Evolutionary conservation across 441 rosid genomes (phyloP).

Genomic region (Cnidoscolus chayamansa): DNA sequence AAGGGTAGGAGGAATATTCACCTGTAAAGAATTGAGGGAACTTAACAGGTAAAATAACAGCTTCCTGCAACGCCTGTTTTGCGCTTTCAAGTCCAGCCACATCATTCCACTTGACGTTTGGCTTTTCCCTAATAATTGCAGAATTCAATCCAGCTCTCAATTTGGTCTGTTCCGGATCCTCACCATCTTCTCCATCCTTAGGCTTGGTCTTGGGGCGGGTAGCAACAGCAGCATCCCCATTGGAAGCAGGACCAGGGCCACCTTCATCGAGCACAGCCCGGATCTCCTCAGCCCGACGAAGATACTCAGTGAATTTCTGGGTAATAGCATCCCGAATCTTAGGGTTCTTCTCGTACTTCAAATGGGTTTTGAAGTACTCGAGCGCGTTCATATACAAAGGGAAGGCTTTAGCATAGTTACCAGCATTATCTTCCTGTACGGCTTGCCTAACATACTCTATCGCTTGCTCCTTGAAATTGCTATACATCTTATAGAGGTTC

Average conservation of each 20-base stretch:
- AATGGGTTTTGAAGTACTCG: constrained; percentile 95
- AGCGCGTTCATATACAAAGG: constrained; percentile 95
- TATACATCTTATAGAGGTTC: constrained; percentile 52
- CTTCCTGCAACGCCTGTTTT: constrained; percentile 90
- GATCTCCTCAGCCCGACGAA: constrained; percentile 99
- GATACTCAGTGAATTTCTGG: constrained; percentile 90
- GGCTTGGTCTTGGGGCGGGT: constrained; percentile 78
- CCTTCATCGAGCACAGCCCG: constrained; percentile 92
- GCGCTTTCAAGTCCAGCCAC: constrained; percentile 81
- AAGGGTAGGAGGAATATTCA: constrained; percentile 14
- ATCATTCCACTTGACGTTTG: constrained; percentile 73
- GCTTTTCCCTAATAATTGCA: constrained; percentile 80
- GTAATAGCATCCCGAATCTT: constrained; percentile 91
- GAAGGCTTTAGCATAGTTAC: constrained; percentile 87
- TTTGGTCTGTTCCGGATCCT: constrained; percentile 79
- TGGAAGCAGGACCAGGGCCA: constrained; percentile 75
- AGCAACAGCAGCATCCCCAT: constrained; percentile 90
- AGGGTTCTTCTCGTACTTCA: constrained; percentile 97
- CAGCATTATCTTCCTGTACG: constrained; percentile 84
- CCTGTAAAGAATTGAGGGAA: constrained; percentile 93
- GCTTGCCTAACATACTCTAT: constrained; percentile 98
- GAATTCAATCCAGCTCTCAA: constrained; percentile 77
- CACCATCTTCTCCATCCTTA: constrained; percentile 78
- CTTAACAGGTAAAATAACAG: constrained; percentile 88
- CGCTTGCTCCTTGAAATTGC: constrained; percentile 98